These are phyloP conservation scores for Coniferiporia sulphurascens DNA, from an alignment of 1,284 basidiomycete genomes.

Conservation along the genomic window DNA sequence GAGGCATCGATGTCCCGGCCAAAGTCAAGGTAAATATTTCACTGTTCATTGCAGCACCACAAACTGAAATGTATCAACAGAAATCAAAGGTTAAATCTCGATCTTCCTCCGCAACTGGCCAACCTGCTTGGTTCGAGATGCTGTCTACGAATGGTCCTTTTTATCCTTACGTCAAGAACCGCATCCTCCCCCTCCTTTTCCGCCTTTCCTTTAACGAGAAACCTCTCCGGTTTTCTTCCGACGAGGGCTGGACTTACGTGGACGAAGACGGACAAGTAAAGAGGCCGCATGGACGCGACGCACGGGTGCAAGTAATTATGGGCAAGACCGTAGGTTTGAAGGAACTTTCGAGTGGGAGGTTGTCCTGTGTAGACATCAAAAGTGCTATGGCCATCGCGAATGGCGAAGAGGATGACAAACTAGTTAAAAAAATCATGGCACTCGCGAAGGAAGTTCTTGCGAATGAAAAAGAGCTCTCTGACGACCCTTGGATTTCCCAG, in stretches of 20 bases:
- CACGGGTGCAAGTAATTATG: conserved; percentile 39
- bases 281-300: conserved; percentile 33
- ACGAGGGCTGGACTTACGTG: conserved; percentile 65
- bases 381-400: conserved; percentile 40
- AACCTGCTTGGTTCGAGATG: conserved; percentile 77
- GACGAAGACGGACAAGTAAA: conserved; percentile 30
- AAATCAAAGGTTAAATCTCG: conserved; percentile 2
- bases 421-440: conserved; percentile 30
- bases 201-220: conserved; percentile 67
- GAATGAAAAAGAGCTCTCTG: conserved; percentile 22
- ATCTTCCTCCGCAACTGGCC: conserved; percentile 15
- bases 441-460: conserved; percentile 35
- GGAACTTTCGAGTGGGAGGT: conserved; percentile 33
- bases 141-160: conserved; percentile 42
- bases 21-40: conserved; percentile 11
- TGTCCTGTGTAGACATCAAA: conserved; percentile 35
- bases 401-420: conserved; percentile 32
- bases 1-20: conserved; percentile 41
- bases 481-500: conserved; percentile 58
- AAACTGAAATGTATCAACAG: neutral
- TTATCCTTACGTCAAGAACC: conserved; percentile 53
- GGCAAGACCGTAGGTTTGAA: conserved; percentile 38
- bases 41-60: neutral
- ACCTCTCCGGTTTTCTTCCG: conserved; percentile 59
- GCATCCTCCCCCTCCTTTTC: conserved; percentile 76